Evolutionary conservation across 805 yeast genomes (phyloP).

Genomic region (Spencermartinsiella europaea): DNA sequence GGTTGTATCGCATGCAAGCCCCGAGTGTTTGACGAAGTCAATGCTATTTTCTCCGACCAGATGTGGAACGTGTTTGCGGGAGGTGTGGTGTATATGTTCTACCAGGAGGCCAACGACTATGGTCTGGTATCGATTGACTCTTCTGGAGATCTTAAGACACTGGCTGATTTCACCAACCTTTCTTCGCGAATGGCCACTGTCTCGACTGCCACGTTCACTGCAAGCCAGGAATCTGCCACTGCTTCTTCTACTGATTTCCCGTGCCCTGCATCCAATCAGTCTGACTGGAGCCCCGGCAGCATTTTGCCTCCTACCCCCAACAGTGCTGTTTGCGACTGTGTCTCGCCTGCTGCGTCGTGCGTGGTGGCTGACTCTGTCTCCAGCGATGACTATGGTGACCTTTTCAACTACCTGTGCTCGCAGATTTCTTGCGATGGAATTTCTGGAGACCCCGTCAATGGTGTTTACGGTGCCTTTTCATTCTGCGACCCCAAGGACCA

Average conservation of each 20-base stretch:
- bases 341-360: constrained; percentile 50
- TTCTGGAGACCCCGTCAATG: constrained; percentile 53
- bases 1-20: constrained; percentile 78
- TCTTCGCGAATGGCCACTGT: constrained; percentile 49
- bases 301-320: constrained; percentile 76
- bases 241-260: constrained; percentile 33
- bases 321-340: constrained; percentile 59
- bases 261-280: constrained; percentile 46
- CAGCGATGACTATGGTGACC: constrained; percentile 50
- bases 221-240: constrained; percentile 36
- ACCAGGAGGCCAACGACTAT: constrained; percentile 75
- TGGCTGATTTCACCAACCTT: constrained; percentile 55
- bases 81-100: constrained; percentile 89
- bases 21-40: constrained; percentile 71
- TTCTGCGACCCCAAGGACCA: constrained; percentile 68
- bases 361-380: constrained; percentile 50
- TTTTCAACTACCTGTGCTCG: constrained; percentile 57
- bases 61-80: constrained; percentile 94
- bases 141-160: constrained; percentile 48
- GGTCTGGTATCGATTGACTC: constrained; percentile 62
- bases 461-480: constrained; percentile 67
- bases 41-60: constrained; percentile 54
- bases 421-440: constrained; percentile 57
- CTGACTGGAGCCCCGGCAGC: constrained; percentile 63
- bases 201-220: constrained; percentile 44